phyloP scores from a whole-genome alignment of 2,329 filamentous ascomycete species.

The Ceratocystiopsis sp. region DNA sequence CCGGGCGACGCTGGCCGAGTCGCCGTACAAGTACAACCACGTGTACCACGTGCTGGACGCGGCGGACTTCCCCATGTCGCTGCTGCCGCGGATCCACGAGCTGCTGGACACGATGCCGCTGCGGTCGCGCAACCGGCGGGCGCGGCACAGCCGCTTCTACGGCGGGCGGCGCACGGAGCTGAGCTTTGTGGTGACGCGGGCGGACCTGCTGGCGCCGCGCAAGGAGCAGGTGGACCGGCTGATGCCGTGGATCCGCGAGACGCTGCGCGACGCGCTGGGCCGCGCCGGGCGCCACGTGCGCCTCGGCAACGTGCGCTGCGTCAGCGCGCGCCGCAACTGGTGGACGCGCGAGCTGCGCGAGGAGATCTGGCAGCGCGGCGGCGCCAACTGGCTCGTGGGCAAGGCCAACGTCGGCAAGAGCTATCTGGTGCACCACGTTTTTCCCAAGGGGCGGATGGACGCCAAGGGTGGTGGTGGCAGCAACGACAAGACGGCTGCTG shows the following conservation, averaged over 20 bases:
- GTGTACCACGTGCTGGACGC: conserved; percentile 92
- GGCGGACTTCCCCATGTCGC: conserved; percentile 89
- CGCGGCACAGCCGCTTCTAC: conserved; percentile 47
- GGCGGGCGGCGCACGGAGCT: conserved; percentile 56
- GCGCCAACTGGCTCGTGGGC: conserved; percentile 90
- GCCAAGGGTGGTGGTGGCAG: conserved; percentile 1
- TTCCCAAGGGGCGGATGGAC: conserved; percentile 53
- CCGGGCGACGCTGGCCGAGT: conserved; percentile 69
- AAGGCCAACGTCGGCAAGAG: conserved; percentile 98
- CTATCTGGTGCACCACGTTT: conserved; percentile 71
- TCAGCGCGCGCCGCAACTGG: conserved; percentile 76
- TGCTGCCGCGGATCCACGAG: conserved; percentile 59
- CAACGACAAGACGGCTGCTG: not conserved
- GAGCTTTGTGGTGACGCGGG: conserved; percentile 79
- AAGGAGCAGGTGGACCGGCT: conserved; percentile 71
- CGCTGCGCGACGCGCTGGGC: conserved; percentile 62
- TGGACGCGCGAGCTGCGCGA: conserved; percentile 81
- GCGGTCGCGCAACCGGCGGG: conserved; percentile 65
- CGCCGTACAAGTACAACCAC: conserved; percentile 79
- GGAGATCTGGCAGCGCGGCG: conserved; percentile 67
- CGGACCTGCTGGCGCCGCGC: conserved; percentile 68
- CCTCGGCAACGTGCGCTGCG: conserved; percentile 73
- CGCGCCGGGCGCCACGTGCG: conserved; percentile 50
- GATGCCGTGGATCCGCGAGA: conserved; percentile 68
- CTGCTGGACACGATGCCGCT: conserved; percentile 56